phyloP scores from a whole-genome alignment of 2,329 filamentous ascomycete species.

The Colletotrichum acutatum region DNA sequence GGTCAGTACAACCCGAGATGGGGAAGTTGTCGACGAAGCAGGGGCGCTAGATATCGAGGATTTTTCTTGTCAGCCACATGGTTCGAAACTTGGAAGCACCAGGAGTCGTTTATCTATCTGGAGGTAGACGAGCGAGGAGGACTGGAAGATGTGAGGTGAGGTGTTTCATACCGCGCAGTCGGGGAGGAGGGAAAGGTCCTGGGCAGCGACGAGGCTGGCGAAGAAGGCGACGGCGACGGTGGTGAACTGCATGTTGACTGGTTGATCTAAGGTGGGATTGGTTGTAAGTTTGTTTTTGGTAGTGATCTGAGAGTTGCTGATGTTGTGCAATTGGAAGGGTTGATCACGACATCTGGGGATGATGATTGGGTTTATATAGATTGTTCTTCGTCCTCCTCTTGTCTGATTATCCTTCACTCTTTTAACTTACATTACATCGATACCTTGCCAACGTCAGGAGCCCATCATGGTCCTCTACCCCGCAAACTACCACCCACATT shows the following conservation, averaged over 20 bases:
- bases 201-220: slow-evolving; percentile 36
- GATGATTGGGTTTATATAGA: slow-evolving; percentile 15
- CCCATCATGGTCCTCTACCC: not conserved
- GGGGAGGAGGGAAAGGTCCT: slow-evolving; percentile 28
- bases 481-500: not conserved
- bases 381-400: too few species aligned
- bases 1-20: slow-evolving; percentile 22
- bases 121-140: not conserved
- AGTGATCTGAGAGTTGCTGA: not conserved
- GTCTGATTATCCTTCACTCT: not conserved
- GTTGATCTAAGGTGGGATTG: too few species aligned
- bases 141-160: not conserved
- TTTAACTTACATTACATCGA: not conserved
- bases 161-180: slow-evolving; percentile 19
- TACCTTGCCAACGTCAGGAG: not conserved
- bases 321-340: slow-evolving; percentile 3
- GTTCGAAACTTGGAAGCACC: not conserved
- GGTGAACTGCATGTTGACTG: slow-evolving; percentile 42
- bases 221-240: slow-evolving; percentile 37
- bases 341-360: slow-evolving; percentile 18
- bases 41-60: not conserved
- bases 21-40: slow-evolving; percentile 35
- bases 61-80: not conserved
- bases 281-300: not conserved
- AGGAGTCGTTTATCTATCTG: not conserved